phyloP scores from a whole-genome alignment of 1,139 yeast species.

The Suhomyces bokatorum region DNA sequence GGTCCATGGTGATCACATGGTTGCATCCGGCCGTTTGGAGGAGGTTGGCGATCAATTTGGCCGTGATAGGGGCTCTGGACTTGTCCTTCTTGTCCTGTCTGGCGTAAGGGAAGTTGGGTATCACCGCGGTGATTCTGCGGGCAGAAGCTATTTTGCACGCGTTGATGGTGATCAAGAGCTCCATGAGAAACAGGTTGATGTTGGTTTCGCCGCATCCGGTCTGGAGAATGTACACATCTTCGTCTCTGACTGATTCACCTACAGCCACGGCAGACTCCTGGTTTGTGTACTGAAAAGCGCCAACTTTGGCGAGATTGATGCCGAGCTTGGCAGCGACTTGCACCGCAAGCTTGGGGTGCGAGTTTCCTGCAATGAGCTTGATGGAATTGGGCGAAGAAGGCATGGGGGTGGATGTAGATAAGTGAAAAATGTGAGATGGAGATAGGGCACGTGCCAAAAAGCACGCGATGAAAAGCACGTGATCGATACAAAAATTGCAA shows the following conservation, averaged over 20 bases:
- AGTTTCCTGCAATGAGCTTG: slow-evolving; percentile 84
- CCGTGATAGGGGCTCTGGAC: slow-evolving; percentile 80
- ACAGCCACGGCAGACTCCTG: slow-evolving; percentile 70
- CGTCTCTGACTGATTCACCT: slow-evolving; percentile 77
- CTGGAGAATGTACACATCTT: slow-evolving; percentile 72
- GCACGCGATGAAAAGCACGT: too few relatives aligned
- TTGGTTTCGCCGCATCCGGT: slow-evolving; percentile 61
- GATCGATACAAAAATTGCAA: too few relatives aligned
- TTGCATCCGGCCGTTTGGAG: slow-evolving; percentile 79
- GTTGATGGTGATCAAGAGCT: slow-evolving; percentile 67
- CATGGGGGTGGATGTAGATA: slow-evolving; percentile 5
- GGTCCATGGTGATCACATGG: slow-evolving; percentile 80
- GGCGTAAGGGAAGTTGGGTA: slow-evolving; percentile 81
- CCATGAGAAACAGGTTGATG: slow-evolving; percentile 71
- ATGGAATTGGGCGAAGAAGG: slow-evolving; percentile 59
- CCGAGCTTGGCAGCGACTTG: slow-evolving; percentile 68
- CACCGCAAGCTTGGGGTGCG: slow-evolving; percentile 85
- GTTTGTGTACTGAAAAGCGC: slow-evolving; percentile 34
- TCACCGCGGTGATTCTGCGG: slow-evolving; percentile 73
- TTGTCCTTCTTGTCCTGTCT: slow-evolving; percentile 83
- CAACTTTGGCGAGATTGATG: slow-evolving; percentile 60
- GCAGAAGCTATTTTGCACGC: slow-evolving; percentile 82
- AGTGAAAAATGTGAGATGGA: slow-evolving; percentile 2
- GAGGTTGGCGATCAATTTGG: slow-evolving; percentile 74
- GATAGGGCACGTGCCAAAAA: not conserved